These are phyloP conservation scores for Alternaria solani DNA, from an alignment of 2,329 filamentous ascomycete genomes.

Conservation along the genomic window DNA sequence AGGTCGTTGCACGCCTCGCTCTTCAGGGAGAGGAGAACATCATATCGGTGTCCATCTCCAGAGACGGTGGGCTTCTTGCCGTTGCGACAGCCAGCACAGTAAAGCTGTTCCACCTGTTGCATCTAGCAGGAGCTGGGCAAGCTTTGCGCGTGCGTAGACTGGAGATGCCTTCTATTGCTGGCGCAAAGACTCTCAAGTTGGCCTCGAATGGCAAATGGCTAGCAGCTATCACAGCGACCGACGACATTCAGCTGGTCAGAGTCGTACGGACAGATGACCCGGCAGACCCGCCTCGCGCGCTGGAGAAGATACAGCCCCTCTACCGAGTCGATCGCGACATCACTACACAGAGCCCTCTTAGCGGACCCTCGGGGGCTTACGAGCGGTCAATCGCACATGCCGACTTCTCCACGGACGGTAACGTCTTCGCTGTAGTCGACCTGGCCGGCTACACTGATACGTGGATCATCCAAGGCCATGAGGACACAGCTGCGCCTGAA, in stretches of 20 bases:
- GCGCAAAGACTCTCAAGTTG: conserved; percentile 74
- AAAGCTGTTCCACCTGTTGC: conserved; percentile 77
- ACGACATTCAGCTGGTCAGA: conserved; percentile 58
- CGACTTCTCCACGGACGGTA: conserved; percentile 81
- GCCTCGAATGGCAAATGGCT: conserved; percentile 77
- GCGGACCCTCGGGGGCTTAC: conserved; percentile 77
- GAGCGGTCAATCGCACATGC: conserved; percentile 76
- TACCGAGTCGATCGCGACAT: conserved; percentile 47
- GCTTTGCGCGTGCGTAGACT: conserved; percentile 76
- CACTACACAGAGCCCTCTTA: conserved; percentile 49
- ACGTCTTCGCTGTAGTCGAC: conserved; percentile 80
- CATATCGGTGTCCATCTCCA: conserved; percentile 74
- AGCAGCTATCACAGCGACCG: conserved; percentile 60
- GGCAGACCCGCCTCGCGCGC: conserved; percentile 47
- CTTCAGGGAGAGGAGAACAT: conserved; percentile 78
- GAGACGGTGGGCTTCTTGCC: conserved; percentile 76
- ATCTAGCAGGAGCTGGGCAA: conserved; percentile 62
- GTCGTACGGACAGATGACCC: conserved; percentile 54
- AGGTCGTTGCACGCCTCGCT: conserved; percentile 51
- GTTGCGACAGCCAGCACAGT: conserved; percentile 77
- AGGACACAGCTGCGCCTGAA: conserved; percentile 57
- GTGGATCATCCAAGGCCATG: conserved; percentile 74
- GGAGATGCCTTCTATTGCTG: conserved; percentile 68
- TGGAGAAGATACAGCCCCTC: conserved; percentile 51
- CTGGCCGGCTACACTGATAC: conserved; percentile 86